phyloP scores from a whole-genome alignment of 139 green algal species.

The Pleodorina starrii region DNA sequence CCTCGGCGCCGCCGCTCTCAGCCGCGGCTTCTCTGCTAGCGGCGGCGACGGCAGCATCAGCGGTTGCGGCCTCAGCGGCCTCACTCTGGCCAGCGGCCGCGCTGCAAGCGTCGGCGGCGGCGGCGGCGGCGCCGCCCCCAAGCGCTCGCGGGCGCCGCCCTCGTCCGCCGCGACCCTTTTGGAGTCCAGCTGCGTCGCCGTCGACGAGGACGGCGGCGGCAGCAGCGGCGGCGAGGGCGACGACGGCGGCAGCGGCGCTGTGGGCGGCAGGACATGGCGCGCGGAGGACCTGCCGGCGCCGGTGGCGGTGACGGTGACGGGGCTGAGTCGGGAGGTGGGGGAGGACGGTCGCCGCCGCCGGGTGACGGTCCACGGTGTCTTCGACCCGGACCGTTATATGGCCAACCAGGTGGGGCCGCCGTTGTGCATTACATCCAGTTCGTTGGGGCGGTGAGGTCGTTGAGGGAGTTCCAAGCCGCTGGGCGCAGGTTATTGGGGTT shows the following conservation, averaged over 20 bases:
- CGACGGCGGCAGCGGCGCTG: background rate
- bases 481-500: no score
- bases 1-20: background rate
- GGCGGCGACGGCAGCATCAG: conserved; percentile 8
- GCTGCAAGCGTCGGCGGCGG: background rate
- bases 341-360: background rate
- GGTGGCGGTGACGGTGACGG: conserved; percentile 15
- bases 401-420: conserved; percentile 23
- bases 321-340: conserved; percentile 20
- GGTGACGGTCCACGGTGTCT: conserved; percentile 21
- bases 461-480: no score
- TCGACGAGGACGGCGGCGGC: conserved; percentile 3
- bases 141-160: background rate
- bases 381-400: conserved; percentile 26
- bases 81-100: background rate
- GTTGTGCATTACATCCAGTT: no score
- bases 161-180: background rate
- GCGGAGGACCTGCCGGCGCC: conserved; percentile 24
- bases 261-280: background rate
- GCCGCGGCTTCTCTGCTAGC: background rate
- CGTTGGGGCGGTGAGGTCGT: no score
- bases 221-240: conserved; percentile 19
- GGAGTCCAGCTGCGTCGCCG: background rate
- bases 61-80: background rate
- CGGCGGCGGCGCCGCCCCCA: background rate